phyloP scores from a whole-genome alignment of 495 filamentous ascomycete species.

The Penicillium antarcticum region DNA sequence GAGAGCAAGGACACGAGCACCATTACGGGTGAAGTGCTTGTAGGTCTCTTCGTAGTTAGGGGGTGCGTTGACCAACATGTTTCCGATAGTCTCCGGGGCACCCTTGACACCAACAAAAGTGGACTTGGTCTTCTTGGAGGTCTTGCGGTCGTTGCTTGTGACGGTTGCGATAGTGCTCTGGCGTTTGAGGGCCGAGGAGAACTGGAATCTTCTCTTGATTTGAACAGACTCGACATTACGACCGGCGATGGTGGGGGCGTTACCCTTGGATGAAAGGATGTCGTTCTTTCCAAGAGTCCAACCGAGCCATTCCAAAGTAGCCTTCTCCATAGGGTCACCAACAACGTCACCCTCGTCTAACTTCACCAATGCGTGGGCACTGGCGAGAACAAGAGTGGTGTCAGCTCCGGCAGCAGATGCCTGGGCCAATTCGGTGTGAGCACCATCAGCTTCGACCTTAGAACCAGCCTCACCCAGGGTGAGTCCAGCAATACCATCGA shows the following conservation, averaged over 20 bases:
- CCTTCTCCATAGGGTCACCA: slow-evolving; percentile 98
- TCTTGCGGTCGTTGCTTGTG: slow-evolving; percentile 59
- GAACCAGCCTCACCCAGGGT: slow-evolving; percentile 62
- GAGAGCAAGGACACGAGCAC: slow-evolving; percentile 87
- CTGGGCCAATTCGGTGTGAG: slow-evolving; percentile 68
- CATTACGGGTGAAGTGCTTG: slow-evolving; percentile 95
- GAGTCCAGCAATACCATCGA: slow-evolving; percentile 94
- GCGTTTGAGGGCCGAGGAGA: slow-evolving; percentile 93
- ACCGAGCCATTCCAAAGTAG: slow-evolving; percentile 81
- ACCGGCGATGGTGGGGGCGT: slow-evolving; percentile 42
- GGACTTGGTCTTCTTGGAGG: slow-evolving; percentile 66
- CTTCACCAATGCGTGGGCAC: slow-evolving; percentile 91
- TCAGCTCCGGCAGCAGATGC: slow-evolving; percentile 64
- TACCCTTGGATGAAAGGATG: slow-evolving; percentile 54
- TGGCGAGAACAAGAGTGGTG: slow-evolving; percentile 91
- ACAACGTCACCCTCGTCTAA: slow-evolving; percentile 96
- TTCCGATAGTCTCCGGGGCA: slow-evolving; percentile 91
- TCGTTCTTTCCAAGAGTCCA: slow-evolving; percentile 91
- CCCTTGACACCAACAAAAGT: slow-evolving; percentile 96
- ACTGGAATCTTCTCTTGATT: slow-evolving; percentile 95
- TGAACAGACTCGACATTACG: slow-evolving; percentile 67
- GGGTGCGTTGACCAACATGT: slow-evolving; percentile 81
- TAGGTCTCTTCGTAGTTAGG: slow-evolving; percentile 95
- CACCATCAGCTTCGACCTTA: slow-evolving; percentile 72
- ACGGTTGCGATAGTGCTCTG: slow-evolving; percentile 92